Evolutionary conservation across 2,329 filamentous ascomycete species (phyloP).

Genomic region (Pseudogymnoascus sp.): DNA sequence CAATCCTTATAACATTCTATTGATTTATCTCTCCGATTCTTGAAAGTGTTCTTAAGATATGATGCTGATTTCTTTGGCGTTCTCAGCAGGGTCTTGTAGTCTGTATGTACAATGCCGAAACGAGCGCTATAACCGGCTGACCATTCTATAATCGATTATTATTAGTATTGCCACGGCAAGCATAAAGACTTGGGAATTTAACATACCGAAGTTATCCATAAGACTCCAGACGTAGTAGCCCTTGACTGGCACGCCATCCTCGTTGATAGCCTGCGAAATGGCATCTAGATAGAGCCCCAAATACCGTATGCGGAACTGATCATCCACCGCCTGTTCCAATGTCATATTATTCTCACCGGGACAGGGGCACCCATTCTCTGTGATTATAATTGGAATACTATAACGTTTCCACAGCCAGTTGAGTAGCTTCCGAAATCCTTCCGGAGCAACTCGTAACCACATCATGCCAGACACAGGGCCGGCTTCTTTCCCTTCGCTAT

Average conservation of each 20-base stretch:
- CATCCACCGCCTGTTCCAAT: constrained; percentile 28
- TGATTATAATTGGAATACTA: constrained; percentile 20
- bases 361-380: constrained; percentile 29
- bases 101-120: constrained; percentile 23
- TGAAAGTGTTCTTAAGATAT: constrained; percentile 16
- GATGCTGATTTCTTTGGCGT: constrained; percentile 24
- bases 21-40: neutral
- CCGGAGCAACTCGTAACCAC: constrained; percentile 14
- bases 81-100: constrained; percentile 22
- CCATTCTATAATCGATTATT: constrained; percentile 18
- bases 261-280: constrained; percentile 23
- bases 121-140: constrained; percentile 23
- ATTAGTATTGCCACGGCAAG: constrained; percentile 1
- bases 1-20: neutral
- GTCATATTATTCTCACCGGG: constrained; percentile 28
- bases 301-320: constrained; percentile 30
- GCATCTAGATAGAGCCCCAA: constrained; percentile 32
- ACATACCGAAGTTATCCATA: constrained; percentile 28
- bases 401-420: constrained; percentile 21
- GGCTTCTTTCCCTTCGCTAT: constrained; percentile 18
- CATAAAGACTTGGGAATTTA: neutral
- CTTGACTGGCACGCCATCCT: constrained; percentile 20
- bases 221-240: constrained; percentile 29
- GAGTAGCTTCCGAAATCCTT: constrained; percentile 21
- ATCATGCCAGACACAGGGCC: constrained; percentile 17